Base-by-base conservation (phyloP, 352 stramenopile genomes). In the Globisporangium alternatum region DNA sequence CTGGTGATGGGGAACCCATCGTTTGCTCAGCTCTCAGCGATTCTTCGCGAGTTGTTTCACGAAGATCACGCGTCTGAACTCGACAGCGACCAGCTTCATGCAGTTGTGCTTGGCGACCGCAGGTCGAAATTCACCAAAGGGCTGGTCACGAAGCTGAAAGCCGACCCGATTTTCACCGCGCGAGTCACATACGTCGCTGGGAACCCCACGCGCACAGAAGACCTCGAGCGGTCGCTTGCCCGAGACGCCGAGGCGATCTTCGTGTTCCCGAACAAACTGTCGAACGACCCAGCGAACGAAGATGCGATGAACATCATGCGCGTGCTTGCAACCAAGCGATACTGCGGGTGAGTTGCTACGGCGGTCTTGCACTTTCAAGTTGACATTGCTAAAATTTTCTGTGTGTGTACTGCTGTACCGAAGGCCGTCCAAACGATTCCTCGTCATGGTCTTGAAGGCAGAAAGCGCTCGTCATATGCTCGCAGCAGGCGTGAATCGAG, bases 11-110 rank as follows among this genome's bases (percentile, higher is more conserved):
- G 89, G 31, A 95, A 97, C 57, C 86, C 86, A 13, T 89, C 86
- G 28, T 95, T 91, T 57, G 74, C 83, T 2, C 86, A 95, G 67
- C 80, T 92, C 56, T 92, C 77, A 4, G 79, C 86, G 1, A 95
- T 92, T 62, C 62, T 97, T 17, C 76, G 83, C 25, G 89, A 97
- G 62, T 76, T 97, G n/a, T 95, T 97, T 28, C 89, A 97, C 52
- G 82, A 86, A 56, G 89, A 97, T 65, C 89, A 97, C 61, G 44
- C 77, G 7, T 75, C 62, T 4, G 72, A 78, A 22, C 57, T 60
- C 3, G 71, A 84, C 51, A 69, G 77, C 6, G 76, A 89, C 10
- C 69, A 75, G 31, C 69, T 92, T 21, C 73, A 91, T 60, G 81
- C 82, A 8, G 83, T 95, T 30, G 74, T 95, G 3, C 64, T 95